A percentile compares a stretch with the other conserved stretches of the same genome.
Conservation (phyloP, 257 asterid genomes). For the Plectranthus barbatus region DNA sequence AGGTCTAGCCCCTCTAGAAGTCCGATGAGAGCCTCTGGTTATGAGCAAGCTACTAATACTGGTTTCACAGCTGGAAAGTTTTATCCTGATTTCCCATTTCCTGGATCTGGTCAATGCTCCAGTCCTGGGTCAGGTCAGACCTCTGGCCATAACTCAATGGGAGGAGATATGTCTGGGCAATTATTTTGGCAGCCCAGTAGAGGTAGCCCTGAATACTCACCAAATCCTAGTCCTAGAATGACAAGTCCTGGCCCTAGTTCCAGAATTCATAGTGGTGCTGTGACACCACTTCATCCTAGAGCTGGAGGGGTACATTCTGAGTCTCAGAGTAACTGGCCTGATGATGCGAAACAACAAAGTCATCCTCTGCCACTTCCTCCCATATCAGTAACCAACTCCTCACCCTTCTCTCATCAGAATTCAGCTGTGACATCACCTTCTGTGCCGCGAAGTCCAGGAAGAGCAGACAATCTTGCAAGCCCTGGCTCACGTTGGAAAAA, state of each 20-base stretch:
- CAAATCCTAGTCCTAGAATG: constrained; percentile 93
- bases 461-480: constrained; percentile 77
- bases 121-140: constrained; percentile 98
- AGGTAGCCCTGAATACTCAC: constrained; percentile 94
- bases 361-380: constrained; percentile 98
- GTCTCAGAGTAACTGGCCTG: constrained; percentile 61
- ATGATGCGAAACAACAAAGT: constrained; percentile 79
- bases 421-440: constrained; percentile 92
- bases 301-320: constrained; percentile 77
- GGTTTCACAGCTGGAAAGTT: constrained; percentile 54
- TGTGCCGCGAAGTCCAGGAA: constrained; percentile 92
- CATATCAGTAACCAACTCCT: constrained; percentile 42
- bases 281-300: constrained; percentile 92
- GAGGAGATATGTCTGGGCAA: constrained; percentile 86
- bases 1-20: constrained; percentile 96
- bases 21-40: constrained; percentile 66
- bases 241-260: constrained; percentile 95
- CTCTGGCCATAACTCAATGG: constrained; percentile 98
- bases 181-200: constrained; percentile 87
- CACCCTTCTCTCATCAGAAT: constrained; percentile 71
- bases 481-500: constrained; percentile 97
- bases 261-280: constrained; percentile 93
- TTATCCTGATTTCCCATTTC: constrained; percentile 56
- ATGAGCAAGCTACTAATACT: constrained; percentile 54
- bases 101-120: constrained; percentile 97